Conservation (phyloP, 2,329 filamentous ascomycete genomes). For the Colletotrichum lupini region DNA sequence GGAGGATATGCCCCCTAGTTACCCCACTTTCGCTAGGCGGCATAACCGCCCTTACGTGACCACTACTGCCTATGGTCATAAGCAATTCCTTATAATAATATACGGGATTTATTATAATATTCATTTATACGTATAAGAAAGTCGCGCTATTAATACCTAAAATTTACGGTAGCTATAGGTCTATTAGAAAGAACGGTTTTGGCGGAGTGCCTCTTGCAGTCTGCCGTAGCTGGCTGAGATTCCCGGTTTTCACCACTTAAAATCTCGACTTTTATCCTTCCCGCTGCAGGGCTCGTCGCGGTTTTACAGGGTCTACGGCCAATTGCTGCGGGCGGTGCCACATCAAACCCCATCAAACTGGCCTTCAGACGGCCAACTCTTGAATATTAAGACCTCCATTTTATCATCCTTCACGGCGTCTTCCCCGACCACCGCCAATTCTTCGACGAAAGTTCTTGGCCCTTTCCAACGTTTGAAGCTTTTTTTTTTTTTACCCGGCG, state of each 20-base stretch:
- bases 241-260: constrained; percentile 27
- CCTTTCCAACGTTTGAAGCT: not conserved
- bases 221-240: constrained; percentile 6
- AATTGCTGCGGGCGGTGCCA: constrained; percentile 6
- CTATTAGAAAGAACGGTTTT: too few species aligned
- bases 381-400: not conserved
- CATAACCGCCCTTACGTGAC: too few species aligned
- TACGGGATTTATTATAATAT: too few species aligned
- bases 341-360: not conserved
- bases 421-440: constrained; percentile 13
- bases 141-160: too few species aligned
- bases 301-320: constrained; percentile 4
- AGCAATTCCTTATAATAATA: too few species aligned
- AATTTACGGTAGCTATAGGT: too few species aligned
- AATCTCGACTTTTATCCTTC: constrained; percentile 15
- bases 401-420: not conserved
- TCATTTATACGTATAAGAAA: too few species aligned
- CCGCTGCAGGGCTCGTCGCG: constrained; percentile 25
- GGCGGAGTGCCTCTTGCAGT: too few species aligned
- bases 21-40: too few species aligned
- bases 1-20: too few species aligned
- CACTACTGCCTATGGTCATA: too few species aligned
- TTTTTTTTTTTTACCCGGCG: not conserved
- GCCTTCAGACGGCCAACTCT: not conserved
- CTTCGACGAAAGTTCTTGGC: not conserved